Percentiles rank a stretch among this genome's conserved stretches.
Evolutionary conservation across 768 basidiomycete species (phyloP).

Genomic region (Cystoderma amianthinum): DNA sequence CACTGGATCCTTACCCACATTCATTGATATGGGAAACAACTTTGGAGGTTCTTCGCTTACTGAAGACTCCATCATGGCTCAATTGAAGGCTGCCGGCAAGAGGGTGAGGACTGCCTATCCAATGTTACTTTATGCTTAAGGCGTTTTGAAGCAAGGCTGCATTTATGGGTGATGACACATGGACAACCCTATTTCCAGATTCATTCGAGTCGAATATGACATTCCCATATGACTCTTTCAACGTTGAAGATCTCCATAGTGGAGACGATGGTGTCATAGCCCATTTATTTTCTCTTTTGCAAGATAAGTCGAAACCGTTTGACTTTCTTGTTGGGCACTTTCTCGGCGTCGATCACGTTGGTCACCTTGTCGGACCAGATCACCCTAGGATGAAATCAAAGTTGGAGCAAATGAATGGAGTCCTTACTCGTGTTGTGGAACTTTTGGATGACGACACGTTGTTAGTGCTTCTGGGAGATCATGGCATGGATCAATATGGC

Average conservation of each 20-base stretch:
- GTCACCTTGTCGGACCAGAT: constrained; percentile 89
- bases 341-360: constrained; percentile 94
- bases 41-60: constrained; percentile 82
- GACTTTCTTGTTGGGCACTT: constrained; percentile 90
- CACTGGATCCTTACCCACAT: constrained; percentile 92
- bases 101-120: constrained; percentile 36
- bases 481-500: constrained; percentile 93
- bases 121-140: constrained; percentile 4
- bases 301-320: constrained; percentile 48
- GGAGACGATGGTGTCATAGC: constrained; percentile 88
- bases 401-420: constrained; percentile 80
- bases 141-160: constrained; percentile 45
- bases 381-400: constrained; percentile 83
- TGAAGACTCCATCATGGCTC: constrained; percentile 85
- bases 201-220: constrained; percentile 67
- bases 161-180: constrained; percentile 97
- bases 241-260: constrained; percentile 95
- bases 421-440: constrained; percentile 67
- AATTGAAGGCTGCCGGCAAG: constrained; percentile 52
- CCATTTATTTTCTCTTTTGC: constrained; percentile 78
- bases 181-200: constrained; percentile 83
- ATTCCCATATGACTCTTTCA: constrained; percentile 92
- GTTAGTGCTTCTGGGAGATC: constrained; percentile 88
- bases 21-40: constrained; percentile 89
- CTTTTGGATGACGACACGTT: constrained; percentile 82